Conservation (phyloP, 2,329 filamentous ascomycete genomes). For the Talaromyces sp. region DNA sequence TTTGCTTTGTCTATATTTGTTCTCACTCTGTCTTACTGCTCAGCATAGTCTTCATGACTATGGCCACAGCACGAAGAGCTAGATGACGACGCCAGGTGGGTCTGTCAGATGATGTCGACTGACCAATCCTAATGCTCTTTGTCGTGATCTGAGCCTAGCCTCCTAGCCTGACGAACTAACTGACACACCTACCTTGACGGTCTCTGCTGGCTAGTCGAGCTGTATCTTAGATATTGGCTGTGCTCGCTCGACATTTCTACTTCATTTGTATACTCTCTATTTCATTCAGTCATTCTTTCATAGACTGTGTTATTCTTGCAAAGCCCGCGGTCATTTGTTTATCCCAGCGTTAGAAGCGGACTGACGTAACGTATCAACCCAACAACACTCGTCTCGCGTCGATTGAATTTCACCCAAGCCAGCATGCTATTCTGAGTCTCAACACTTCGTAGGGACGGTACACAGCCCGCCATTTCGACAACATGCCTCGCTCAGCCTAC, state of each 20-base stretch:
- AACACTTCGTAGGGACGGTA: neutral
- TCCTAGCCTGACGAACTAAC: neutral
- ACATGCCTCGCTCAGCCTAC: conserved; percentile 20
- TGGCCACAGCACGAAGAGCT: neutral
- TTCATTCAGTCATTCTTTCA: neutral
- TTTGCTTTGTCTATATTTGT: neutral
- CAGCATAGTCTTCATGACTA: neutral
- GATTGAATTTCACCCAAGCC: neutral
- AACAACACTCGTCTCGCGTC: neutral
- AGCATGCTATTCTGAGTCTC: neutral
- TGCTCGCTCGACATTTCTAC: neutral
- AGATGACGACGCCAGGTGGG: neutral
- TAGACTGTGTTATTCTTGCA: neutral
- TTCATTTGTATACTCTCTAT: neutral
- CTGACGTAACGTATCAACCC: conserved; percentile 1
- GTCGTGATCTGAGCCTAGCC: neutral
- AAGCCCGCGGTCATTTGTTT: neutral
- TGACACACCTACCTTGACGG: neutral
- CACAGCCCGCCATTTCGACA: neutral
- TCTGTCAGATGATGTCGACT: conserved; percentile 4
- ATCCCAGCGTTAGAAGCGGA: neutral
- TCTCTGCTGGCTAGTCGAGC: neutral
- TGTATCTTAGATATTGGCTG: neutral
- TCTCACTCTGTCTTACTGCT: neutral
- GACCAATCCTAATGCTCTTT: conserved; percentile 6